Percentiles rank a stretch among this genome's conserved stretches.
phyloP scores from a whole-genome alignment of 1,139 yeast genomes.

The Debaryomyces sp. region DNA sequence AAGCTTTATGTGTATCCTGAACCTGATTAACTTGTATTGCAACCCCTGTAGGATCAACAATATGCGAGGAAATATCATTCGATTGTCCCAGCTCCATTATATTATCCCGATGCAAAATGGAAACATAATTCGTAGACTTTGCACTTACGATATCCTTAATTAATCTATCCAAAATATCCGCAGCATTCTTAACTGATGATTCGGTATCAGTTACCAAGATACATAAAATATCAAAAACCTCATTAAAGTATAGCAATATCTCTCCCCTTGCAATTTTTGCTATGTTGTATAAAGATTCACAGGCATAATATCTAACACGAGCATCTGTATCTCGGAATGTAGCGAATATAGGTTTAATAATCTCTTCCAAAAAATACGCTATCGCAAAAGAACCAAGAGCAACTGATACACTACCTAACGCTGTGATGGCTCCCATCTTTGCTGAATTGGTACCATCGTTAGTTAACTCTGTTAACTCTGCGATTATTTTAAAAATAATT shows the following conservation, averaged over 20 bases:
- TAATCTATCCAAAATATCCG: constrained; percentile 87
- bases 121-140: constrained; percentile 87
- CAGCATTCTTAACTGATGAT: constrained; percentile 91
- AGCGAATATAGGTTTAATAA: constrained; percentile 90
- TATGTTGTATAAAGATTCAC: constrained; percentile 93
- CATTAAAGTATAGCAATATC: constrained; percentile 86
- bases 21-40: constrained; percentile 64
- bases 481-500: constrained; percentile 56
- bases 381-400: constrained; percentile 53
- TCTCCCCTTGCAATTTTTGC: constrained; percentile 98
- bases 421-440: constrained; percentile 55
- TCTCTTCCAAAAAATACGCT: constrained; percentile 73
- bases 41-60: constrained; percentile 51
- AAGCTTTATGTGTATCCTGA: constrained; percentile 72
- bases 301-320: constrained; percentile 93
- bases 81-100: constrained; percentile 29
- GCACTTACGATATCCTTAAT: constrained; percentile 96
- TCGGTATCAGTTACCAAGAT: constrained; percentile 91
- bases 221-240: constrained; percentile 90
- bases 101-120: constrained; percentile 66
- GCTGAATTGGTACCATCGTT: constrained; percentile 46
- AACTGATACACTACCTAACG: constrained; percentile 52
- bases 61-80: constrained; percentile 47
- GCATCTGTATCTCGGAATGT: constrained; percentile 98
- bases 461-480: constrained; percentile 47